phyloP scores from a whole-genome alignment of 495 filamentous ascomycete species.

The Tuber melanosporum region DNA sequence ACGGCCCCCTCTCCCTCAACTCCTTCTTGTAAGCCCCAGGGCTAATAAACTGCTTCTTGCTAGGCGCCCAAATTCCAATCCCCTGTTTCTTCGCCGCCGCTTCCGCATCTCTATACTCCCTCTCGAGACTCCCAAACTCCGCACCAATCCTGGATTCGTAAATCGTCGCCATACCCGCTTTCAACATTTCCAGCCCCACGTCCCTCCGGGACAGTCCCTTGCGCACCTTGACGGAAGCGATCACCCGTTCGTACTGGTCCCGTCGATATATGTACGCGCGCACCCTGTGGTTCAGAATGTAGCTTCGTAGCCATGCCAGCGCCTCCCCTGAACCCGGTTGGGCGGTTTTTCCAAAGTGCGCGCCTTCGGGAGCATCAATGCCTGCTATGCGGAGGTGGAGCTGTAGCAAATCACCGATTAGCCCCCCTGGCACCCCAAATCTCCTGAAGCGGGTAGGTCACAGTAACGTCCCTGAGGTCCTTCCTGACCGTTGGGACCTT shows the following conservation, averaged over 20 bases:
- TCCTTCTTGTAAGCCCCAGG: slow-evolving; percentile 77
- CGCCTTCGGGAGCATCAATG: slow-evolving; percentile 83
- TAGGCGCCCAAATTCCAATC: slow-evolving; percentile 68
- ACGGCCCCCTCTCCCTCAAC: slow-evolving; percentile 45
- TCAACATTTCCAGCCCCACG: slow-evolving; percentile 84
- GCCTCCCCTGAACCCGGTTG: slow-evolving; percentile 81
- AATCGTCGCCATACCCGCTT: slow-evolving; percentile 71
- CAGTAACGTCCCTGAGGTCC: slow-evolving; percentile 68
- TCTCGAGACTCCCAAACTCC: slow-evolving; percentile 67
- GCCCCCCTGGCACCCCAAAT: not conserved
- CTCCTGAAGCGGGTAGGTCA: slow-evolving; percentile 44
- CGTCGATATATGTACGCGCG: slow-evolving; percentile 70
- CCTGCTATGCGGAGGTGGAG: slow-evolving; percentile 85
- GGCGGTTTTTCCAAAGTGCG: slow-evolving; percentile 81
- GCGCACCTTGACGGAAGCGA: slow-evolving; percentile 76
- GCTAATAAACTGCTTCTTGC: slow-evolving; percentile 60
- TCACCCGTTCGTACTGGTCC: slow-evolving; percentile 88
- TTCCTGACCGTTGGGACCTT: slow-evolving; percentile 61
- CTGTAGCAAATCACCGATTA: slow-evolving; percentile 42
- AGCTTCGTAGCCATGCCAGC: slow-evolving; percentile 64
- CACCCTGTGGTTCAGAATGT: slow-evolving; percentile 66
- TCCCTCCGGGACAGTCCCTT: slow-evolving; percentile 59
- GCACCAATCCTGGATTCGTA: slow-evolving; percentile 74
- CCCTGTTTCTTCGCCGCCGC: slow-evolving; percentile 59
- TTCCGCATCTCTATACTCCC: slow-evolving; percentile 65